phyloP scores from a whole-genome alignment of 2,329 filamentous ascomycete species.

The Colletotrichum somersetense region DNA sequence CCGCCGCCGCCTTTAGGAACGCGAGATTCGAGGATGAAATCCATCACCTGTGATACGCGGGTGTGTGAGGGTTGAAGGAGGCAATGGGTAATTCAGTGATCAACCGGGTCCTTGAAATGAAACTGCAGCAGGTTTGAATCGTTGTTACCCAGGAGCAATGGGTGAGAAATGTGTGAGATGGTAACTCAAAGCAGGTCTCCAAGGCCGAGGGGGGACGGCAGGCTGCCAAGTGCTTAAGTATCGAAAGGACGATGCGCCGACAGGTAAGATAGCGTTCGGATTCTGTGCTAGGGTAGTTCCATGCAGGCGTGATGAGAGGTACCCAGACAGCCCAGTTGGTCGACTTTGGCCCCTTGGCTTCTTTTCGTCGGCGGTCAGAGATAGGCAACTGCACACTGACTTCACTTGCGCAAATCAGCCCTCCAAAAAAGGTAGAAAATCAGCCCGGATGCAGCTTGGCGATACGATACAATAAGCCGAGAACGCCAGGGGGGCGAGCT shows the following conservation, averaged over 20 bases:
- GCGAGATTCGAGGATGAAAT: slow-evolving; percentile 32
- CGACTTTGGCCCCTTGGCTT: neutral
- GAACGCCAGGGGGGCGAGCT: neutral
- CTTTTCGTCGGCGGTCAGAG: neutral
- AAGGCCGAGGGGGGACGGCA: neutral
- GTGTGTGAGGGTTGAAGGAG: neutral
- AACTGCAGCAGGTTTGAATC: neutral
- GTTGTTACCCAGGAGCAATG: neutral
- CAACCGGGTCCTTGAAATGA: neutral
- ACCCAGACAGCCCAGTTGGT: neutral
- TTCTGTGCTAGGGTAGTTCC: neutral
- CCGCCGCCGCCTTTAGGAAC: slow-evolving; percentile 36
- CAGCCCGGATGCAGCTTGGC: neutral
- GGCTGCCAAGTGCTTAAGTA: slow-evolving; percentile 15
- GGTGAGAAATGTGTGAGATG: neutral
- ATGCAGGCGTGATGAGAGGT: neutral
- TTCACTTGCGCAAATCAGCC: neutral
- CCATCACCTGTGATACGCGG: neutral
- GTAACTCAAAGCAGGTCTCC: neutral
- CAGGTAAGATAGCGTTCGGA: neutral
- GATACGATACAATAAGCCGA: neutral
- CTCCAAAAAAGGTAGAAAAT: neutral
- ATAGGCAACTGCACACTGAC: neutral
- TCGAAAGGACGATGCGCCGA: neutral
- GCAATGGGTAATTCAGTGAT: neutral